Base-by-base conservation (phyloP, 768 basidiomycete species). In the Obba rivulosa region DNA sequence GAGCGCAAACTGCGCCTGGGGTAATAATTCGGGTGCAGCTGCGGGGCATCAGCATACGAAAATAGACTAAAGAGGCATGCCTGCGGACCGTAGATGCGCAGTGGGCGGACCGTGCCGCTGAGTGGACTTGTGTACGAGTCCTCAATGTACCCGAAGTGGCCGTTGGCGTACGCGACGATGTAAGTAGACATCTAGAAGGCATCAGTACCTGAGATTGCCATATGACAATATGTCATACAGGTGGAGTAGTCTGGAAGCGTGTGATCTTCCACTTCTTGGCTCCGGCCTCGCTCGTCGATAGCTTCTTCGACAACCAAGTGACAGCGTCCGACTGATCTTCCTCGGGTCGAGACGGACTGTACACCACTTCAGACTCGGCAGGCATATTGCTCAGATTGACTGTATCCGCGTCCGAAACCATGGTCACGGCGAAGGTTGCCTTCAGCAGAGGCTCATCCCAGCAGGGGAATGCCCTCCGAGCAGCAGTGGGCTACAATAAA, bases 371-470 rank as follows among this genome's bases (percentile, higher is more conserved):
- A n/a, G 80, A 83, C 43, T 73, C 62, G 16, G 75, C 80, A 17
- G 89, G 76, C 89, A 92, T 95, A 69, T 97, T 98, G 70, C 83
- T 85, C 52, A 98, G 70, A 62, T 79, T 87, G 61, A 82, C 79
- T 3, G 87, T 85, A 53, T 81, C 79, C 8, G 69, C 72, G 51
- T 83, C 80, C n/a, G 91, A 89, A 58, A 94, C 75, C 75, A 94
- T 73, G 13, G 83, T 85, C 50, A 92, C 70, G 0, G 76, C 60
- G 62, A 85, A 89, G 2, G 85, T 92, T 0, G 92, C 86, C 65
- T 97, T 97, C 56, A 94, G 73, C 34, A 80, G 74, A 14, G 94
- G 95, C 62, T 96, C 93, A 62, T 96, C 94, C 89, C 90, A 95
- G 70, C 85, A 90, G 22, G 89, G 89, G 65, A 91, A 88, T 5